A percentile compares a stretch with the other conserved stretches of the same genome.
phyloP scores from a whole-genome alignment of 2,329 filamentous ascomycete species.

The Ceratocystis smalleyi region DNA sequence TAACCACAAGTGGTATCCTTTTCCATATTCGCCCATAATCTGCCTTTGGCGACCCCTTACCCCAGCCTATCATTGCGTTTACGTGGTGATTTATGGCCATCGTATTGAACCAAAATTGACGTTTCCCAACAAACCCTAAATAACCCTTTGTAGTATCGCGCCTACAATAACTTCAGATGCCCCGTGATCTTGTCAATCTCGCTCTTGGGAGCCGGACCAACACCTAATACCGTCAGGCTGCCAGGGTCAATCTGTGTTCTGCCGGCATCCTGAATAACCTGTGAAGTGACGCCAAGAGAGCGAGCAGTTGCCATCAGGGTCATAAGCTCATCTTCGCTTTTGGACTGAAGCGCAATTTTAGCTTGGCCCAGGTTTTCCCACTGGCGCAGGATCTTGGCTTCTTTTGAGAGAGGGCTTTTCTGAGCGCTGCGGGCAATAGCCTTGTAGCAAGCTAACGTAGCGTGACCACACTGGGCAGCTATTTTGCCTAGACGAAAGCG shows the following conservation, averaged over 20 bases:
- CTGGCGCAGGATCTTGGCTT: constrained; percentile 51
- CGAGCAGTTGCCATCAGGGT: constrained; percentile 60
- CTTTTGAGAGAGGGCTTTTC: constrained; percentile 34
- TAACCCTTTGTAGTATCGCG: not conserved
- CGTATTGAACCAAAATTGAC: not conserved
- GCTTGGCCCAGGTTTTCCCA: constrained; percentile 83
- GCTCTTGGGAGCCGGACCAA: constrained; percentile 68
- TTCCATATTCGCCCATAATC: not conserved
- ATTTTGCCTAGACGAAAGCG: constrained; percentile 59
- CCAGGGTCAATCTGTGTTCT: constrained; percentile 91
- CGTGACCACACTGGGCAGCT: constrained; percentile 85
- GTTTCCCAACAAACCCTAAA: not conserved
- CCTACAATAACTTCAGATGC: constrained; percentile 63
- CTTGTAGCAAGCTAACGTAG: constrained; percentile 97
- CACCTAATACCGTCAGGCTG: constrained; percentile 79
- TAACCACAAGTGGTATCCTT: not conserved
- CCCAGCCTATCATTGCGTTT: not conserved
- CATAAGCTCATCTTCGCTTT: constrained; percentile 70
- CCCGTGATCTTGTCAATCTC: constrained; percentile 77
- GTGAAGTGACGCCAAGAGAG: constrained; percentile 69
- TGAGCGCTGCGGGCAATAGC: constrained; percentile 44
- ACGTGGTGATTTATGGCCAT: not conserved
- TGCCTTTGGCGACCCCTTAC: not conserved
- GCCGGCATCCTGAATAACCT: constrained; percentile 88
- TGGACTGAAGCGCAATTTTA: constrained; percentile 83